Percentiles rank a stretch among this genome's conserved stretches.
Conservation (phyloP, 306 rosid species). For the Begonia masoniana region DNA sequence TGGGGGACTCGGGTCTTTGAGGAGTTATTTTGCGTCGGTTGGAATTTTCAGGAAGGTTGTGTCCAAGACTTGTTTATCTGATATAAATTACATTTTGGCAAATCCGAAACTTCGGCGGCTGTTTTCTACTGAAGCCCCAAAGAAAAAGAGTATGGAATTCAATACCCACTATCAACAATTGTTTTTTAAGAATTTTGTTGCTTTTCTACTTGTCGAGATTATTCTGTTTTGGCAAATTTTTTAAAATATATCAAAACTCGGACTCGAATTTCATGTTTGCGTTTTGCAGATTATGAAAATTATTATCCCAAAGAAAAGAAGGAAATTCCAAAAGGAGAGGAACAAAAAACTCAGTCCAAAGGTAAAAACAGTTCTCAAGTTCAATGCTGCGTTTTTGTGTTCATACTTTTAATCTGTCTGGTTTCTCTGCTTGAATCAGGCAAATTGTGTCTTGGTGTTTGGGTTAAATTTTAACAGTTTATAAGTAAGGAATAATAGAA, state of each 20-base stretch:
- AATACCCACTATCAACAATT: too few relatives aligned
- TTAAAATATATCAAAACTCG: too few relatives aligned
- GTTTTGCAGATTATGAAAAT: conserved; percentile 67
- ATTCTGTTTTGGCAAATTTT: not conserved
- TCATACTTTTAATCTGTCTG: too few relatives aligned
- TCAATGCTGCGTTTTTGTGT: not conserved
- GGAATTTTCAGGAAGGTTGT: conserved; percentile 20
- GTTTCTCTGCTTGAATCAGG: too few relatives aligned
- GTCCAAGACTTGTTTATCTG: conserved; percentile 7
- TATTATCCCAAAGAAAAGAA: conserved; percentile 81
- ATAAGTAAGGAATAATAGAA: too few relatives aligned
- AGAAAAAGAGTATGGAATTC: conserved; percentile 12
- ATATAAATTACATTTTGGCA: conserved; percentile 11
- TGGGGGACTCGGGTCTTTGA: conserved; percentile 14
- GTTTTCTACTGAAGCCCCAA: conserved; percentile 15
- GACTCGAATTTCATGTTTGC: too few relatives aligned
- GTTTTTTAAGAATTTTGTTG: not conserved
- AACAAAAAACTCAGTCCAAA: conserved; percentile 64
- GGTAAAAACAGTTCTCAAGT: conserved; percentile 20
- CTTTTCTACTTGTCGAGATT: not conserved
- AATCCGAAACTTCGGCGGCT: conserved; percentile 16
- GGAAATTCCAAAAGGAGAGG: conserved; percentile 64
- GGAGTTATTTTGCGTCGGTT: conserved; percentile 3
- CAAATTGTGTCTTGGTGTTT: too few relatives aligned
- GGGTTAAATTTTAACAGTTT: too few relatives aligned